Conservation (phyloP, 768 basidiomycete species). For the Russula earlei region DNA sequence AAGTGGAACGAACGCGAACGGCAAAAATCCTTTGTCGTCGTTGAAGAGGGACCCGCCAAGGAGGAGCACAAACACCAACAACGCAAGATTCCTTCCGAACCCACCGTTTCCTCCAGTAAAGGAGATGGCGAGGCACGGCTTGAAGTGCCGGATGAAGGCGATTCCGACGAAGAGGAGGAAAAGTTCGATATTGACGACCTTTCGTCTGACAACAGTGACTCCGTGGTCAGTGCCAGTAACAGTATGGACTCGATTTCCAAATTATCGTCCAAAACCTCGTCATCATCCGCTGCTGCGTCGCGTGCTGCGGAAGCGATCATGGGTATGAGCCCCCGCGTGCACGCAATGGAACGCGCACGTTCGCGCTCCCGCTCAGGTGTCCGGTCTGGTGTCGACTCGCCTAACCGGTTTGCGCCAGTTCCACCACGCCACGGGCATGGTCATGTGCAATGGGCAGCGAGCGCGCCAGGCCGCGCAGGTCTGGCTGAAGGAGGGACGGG, state of each 20-base stretch:
- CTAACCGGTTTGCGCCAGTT: slow-evolving; percentile 13
- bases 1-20: slow-evolving; percentile 99
- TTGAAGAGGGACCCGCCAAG: slow-evolving; percentile 72
- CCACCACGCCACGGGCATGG: slow-evolving; percentile 4
- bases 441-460: slow-evolving; percentile 11
- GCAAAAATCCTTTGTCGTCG: slow-evolving; percentile 97
- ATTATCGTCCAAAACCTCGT: background rate
- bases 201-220: slow-evolving; percentile 28
- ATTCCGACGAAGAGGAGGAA: slow-evolving; percentile 61
- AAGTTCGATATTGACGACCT: slow-evolving; percentile 88
- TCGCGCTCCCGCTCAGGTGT: slow-evolving; percentile 14
- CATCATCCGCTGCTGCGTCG: slow-evolving; percentile 4
- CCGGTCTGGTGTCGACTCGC: slow-evolving; percentile 19
- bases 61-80: slow-evolving; percentile 8
- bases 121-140: slow-evolving; percentile 19
- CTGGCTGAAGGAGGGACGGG: background rate
- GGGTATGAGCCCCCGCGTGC: slow-evolving; percentile 11
- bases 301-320: slow-evolving; percentile 17
- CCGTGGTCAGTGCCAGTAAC: background rate
- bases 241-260: background rate
- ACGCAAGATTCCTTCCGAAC: background rate
- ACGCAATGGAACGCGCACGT: background rate
- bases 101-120: slow-evolving; percentile 13
- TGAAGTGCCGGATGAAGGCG: slow-evolving; percentile 38
- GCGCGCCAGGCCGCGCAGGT: background rate